These are phyloP conservation scores for Pseudocercospora pini-densiflorae DNA, from an alignment of 2,329 filamentous ascomycete species.

Conservation along the genomic window DNA sequence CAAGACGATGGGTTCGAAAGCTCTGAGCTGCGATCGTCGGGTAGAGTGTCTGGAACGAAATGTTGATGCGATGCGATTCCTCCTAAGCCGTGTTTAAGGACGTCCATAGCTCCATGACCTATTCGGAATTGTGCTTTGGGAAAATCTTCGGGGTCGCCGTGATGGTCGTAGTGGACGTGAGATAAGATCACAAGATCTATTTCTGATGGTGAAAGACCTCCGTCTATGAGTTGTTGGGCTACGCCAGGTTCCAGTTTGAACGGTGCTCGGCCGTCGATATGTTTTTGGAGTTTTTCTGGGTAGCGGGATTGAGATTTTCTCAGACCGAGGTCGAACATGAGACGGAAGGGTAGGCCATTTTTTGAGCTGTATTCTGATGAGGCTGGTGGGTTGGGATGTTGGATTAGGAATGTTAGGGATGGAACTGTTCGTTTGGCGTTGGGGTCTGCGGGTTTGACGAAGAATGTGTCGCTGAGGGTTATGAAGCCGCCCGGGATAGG, in stretches of 20 bases:
- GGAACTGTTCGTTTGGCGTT: constrained; percentile 55
- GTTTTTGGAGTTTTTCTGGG: constrained; percentile 48
- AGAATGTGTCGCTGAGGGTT: constrained; percentile 36
- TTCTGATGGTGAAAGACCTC: constrained; percentile 43
- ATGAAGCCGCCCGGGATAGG: constrained; percentile 40
- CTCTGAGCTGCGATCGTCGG: constrained; percentile 48
- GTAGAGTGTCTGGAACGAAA: constrained; percentile 52
- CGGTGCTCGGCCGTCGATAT: constrained; percentile 53
- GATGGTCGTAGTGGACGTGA: constrained; percentile 63
- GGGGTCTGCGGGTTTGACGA: constrained; percentile 44
- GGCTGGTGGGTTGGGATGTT: constrained; percentile 45
- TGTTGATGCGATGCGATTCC: constrained; percentile 43
- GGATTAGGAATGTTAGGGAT: constrained; percentile 59
- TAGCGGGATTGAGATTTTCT: constrained; percentile 53
- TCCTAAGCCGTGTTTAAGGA: constrained; percentile 43
- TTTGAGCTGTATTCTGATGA: constrained; percentile 12
- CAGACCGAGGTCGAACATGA: constrained; percentile 61
- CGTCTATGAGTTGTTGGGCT: constrained; percentile 43
- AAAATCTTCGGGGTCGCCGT: constrained; percentile 61
- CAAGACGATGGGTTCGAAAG: constrained; percentile 48
- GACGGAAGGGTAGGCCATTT: constrained; percentile 36
- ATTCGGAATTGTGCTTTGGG: constrained; percentile 54
- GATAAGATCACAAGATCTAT: constrained; percentile 53
- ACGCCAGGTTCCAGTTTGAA: constrained; percentile 52
- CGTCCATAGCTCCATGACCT: constrained; percentile 52